Percentiles rank a stretch among this genome's conserved stretches.
Conservation (phyloP, 768 basidiomycete species). For the Cyclocybe cylindracea region DNA sequence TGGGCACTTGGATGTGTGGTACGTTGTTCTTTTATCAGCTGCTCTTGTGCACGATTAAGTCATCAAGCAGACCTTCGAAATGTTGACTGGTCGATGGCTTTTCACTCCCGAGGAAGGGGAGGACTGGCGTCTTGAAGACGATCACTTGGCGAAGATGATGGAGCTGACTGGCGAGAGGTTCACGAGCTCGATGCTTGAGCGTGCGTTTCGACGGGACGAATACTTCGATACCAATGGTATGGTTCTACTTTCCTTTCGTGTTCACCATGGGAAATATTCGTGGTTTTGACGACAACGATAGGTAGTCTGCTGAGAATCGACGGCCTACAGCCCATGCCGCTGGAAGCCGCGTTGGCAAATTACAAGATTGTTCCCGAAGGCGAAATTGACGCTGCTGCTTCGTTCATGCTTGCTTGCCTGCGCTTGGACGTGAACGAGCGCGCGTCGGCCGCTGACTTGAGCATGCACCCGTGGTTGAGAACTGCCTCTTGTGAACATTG, state of each 20-base stretch:
- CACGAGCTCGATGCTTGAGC: constrained; percentile 12
- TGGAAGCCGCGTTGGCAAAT: constrained; percentile 7
- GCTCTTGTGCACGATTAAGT: too few species aligned
- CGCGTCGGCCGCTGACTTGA: constrained; percentile 3
- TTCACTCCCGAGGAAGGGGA: constrained; percentile 20
- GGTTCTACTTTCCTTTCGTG: neutral
- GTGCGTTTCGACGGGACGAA: neutral
- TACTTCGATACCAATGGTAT: constrained; percentile 6
- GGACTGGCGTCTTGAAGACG: constrained; percentile 20
- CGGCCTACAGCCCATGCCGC: neutral
- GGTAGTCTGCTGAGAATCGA: constrained; percentile 5
- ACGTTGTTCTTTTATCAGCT: too few species aligned
- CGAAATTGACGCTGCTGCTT: constrained; percentile 3
- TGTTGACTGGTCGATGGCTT: constrained; percentile 20
- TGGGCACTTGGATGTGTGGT: constrained; percentile 28
- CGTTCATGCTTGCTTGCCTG: constrained; percentile 4
- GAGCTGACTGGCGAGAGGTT: constrained; percentile 26
- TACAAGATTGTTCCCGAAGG: constrained; percentile 2
- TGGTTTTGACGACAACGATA: neutral
- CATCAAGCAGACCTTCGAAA: constrained; percentile 18
- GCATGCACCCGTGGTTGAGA: constrained; percentile 4
- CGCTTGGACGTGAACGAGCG: constrained; percentile 3
- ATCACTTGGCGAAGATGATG: constrained; percentile 29
- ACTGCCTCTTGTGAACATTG: neutral
- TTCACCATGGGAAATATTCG: neutral